phyloP scores from a whole-genome alignment of 1,284 basidiomycete genomes.

The Hypsizygus ulmarius region DNA sequence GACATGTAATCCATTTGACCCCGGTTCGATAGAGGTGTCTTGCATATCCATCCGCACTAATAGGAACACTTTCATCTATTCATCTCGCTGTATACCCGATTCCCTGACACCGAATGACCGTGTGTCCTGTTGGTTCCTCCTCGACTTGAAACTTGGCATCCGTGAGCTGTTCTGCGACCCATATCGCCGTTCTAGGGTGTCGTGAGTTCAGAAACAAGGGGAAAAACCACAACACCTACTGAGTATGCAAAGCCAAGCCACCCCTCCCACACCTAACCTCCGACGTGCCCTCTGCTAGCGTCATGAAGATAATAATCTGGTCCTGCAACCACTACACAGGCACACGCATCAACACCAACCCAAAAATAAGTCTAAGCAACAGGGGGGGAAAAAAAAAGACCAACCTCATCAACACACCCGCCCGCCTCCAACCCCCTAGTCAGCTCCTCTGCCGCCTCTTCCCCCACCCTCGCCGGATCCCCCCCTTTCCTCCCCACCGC shows the following conservation, averaged over 20 bases:
- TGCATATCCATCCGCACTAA: slow-evolving; percentile 21
- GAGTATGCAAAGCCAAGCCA: slow-evolving; percentile 63
- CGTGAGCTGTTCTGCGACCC: slow-evolving; percentile 63
- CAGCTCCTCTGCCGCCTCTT: slow-evolving; percentile 56
- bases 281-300: slow-evolving; percentile 62
- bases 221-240: slow-evolving; percentile 34
- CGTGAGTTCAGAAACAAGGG: not conserved
- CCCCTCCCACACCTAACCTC: slow-evolving; percentile 48
- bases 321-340: slow-evolving; percentile 48
- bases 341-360: too few relatives aligned
- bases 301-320: slow-evolving; percentile 73
- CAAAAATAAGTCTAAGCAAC: not conserved
- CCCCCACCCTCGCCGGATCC: slow-evolving; percentile 46
- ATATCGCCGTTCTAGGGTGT: slow-evolving; percentile 61
- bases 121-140: slow-evolving; percentile 34
- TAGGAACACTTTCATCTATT: slow-evolving; percentile 9
- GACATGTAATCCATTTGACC: slow-evolving; percentile 8
- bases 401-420: slow-evolving; percentile 69
- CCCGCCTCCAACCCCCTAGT: slow-evolving; percentile 51
- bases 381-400: slow-evolving; percentile 8
- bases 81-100: slow-evolving; percentile 43
- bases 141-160: slow-evolving; percentile 56
- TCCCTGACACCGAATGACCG: slow-evolving; percentile 52
- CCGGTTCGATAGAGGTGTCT: slow-evolving; percentile 1
- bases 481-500: slow-evolving; percentile 53